Conservation (phyloP, 2,329 filamentous ascomycete genomes). For the Paraphoma sp. region DNA sequence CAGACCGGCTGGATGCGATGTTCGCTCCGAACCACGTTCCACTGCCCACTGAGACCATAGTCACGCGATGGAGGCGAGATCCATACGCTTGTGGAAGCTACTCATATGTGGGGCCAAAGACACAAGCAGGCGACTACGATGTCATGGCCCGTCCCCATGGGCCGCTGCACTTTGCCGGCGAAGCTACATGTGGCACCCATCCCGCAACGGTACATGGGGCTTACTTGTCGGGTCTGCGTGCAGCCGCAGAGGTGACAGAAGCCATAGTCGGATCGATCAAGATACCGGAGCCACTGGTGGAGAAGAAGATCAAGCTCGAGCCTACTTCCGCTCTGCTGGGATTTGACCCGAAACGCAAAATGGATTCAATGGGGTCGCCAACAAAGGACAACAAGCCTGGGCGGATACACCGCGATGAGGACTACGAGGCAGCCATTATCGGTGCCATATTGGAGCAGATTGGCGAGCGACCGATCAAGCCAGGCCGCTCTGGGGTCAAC, state of each 20-base stretch:
- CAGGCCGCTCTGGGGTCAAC: constrained; percentile 77
- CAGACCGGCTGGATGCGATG: constrained; percentile 75
- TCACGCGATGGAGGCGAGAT: constrained; percentile 92
- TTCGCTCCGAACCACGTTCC: constrained; percentile 72
- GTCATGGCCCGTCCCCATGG: constrained; percentile 84
- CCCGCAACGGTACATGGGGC: constrained; percentile 97
- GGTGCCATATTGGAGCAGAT: constrained; percentile 65
- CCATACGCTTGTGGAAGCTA: constrained; percentile 93
- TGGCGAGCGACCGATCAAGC: constrained; percentile 76
- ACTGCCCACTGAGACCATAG: constrained; percentile 80
- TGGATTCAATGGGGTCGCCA: constrained; percentile 20
- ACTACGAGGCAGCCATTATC: constrained; percentile 65
- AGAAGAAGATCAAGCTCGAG: constrained; percentile 58
- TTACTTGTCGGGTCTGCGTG: constrained; percentile 90
- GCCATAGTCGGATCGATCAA: constrained; percentile 81
- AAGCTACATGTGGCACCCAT: constrained; percentile 94
- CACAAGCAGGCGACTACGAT: constrained; percentile 88
- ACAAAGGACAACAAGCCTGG: constrained; percentile 26
- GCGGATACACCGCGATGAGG: constrained; percentile 42
- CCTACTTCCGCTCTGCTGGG: constrained; percentile 14
- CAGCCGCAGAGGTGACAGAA: constrained; percentile 84
- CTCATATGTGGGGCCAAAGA: constrained; percentile 86
- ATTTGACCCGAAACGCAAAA: constrained; percentile 32
- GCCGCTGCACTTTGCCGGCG: constrained; percentile 92
- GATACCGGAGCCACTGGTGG: constrained; percentile 75